Evolutionary conservation across 1,284 basidiomycete genomes (phyloP).

Genomic region (Somion occarium): DNA sequence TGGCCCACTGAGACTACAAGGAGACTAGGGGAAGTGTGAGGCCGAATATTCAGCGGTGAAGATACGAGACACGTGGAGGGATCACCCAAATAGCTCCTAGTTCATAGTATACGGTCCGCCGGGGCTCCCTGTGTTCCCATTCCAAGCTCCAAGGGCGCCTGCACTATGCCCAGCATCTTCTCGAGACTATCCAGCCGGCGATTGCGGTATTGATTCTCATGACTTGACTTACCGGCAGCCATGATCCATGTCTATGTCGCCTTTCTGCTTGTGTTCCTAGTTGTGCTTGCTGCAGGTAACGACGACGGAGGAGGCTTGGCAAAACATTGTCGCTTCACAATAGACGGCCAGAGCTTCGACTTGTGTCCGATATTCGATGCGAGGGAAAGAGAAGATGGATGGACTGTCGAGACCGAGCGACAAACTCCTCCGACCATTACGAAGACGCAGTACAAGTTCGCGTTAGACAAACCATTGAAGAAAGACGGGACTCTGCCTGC

Average conservation of each 20-base stretch:
- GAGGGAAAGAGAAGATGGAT: constrained; percentile 17
- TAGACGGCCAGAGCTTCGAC: constrained; percentile 22
- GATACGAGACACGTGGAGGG: neutral
- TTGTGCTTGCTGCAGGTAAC: neutral
- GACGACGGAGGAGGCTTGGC: constrained; percentile 2
- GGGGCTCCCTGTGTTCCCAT: neutral
- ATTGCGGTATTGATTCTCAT: neutral
- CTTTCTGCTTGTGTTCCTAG: neutral
- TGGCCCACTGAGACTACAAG: too few relatives aligned
- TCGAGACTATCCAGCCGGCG: neutral
- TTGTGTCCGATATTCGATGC: constrained; percentile 27
- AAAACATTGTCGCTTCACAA: constrained; percentile 24
- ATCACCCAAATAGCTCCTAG: neutral
- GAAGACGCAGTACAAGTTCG: constrained; percentile 26
- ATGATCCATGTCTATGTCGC: neutral
- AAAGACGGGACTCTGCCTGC: constrained; percentile 20
- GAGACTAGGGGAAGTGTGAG: too few relatives aligned
- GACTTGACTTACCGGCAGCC: neutral
- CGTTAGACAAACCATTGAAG: constrained; percentile 23
- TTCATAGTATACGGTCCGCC: neutral
- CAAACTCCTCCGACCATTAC: constrained; percentile 29
- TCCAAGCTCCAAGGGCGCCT: constrained; percentile 1
- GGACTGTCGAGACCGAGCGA: constrained; percentile 18
- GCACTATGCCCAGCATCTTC: neutral
- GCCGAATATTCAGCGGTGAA: neutral